Evolutionary conservation across 805 yeast genomes (phyloP).

Genomic region (Nakazawaea laoshanensis): DNA sequence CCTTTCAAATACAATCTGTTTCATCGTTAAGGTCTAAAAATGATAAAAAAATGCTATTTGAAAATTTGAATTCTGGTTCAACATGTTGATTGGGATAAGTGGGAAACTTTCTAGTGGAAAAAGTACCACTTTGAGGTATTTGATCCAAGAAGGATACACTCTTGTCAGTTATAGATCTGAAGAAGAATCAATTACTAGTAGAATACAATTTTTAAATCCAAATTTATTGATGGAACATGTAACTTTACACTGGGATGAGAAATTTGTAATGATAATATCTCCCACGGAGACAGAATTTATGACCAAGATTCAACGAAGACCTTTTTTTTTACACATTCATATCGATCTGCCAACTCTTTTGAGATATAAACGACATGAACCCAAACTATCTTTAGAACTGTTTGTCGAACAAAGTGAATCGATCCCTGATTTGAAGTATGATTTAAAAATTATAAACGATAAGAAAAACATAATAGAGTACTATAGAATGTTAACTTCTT

Average conservation of each 20-base stretch:
- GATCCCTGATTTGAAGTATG: too few relatives aligned
- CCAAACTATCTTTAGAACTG: constrained; percentile 12
- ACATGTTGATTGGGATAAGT: constrained; percentile 68
- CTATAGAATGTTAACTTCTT: constrained; percentile 25
- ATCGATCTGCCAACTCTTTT: constrained; percentile 62
- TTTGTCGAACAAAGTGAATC: constrained; percentile 29
- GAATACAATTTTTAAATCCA: constrained; percentile 25
- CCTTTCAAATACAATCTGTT: constrained; percentile 8
- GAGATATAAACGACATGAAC: constrained; percentile 30
- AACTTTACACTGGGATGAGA: constrained; percentile 56
- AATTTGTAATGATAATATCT: constrained; percentile 49
- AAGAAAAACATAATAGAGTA: constrained; percentile 27
- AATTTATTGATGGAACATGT: constrained; percentile 47
- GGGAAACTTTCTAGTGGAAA: constrained; percentile 67
- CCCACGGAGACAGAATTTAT: constrained; percentile 35
- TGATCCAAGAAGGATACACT: constrained; percentile 45
- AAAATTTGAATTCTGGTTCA: not conserved
- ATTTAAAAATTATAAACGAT: constrained; percentile 50
- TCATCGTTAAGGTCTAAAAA: constrained; percentile 2
- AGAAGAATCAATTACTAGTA: constrained; percentile 13
- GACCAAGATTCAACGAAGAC: constrained; percentile 49
- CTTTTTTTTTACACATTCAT: constrained; percentile 75
- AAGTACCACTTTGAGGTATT: constrained; percentile 50
- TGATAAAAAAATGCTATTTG: not conserved
- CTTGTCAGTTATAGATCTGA: constrained; percentile 18